These are phyloP conservation scores for Barnettozyma botsteinii DNA, from an alignment of 805 yeast species.

Conservation along the genomic window DNA sequence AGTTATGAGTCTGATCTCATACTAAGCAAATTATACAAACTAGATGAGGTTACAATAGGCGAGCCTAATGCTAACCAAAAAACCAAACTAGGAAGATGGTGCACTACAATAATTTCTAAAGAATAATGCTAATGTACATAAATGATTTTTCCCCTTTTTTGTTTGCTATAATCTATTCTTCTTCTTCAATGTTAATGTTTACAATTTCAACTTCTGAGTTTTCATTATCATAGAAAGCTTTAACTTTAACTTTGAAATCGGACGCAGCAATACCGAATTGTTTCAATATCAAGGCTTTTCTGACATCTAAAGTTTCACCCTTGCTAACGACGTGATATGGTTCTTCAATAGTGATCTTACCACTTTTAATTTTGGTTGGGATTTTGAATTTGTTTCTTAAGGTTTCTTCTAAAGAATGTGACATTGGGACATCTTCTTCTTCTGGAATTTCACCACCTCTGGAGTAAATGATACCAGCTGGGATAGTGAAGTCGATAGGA, in stretches of 20 bases:
- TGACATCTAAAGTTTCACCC: constrained; percentile 80
- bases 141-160: neutral
- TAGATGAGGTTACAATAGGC: neutral
- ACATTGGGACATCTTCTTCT: constrained; percentile 95
- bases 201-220: constrained; percentile 28
- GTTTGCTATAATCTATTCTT: constrained; percentile 7
- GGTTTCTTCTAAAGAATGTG: constrained; percentile 92
- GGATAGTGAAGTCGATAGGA: constrained; percentile 78
- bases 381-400: constrained; percentile 83
- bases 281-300: constrained; percentile 86
- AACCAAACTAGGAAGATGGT: constrained; percentile 1
- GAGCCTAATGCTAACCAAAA: neutral
- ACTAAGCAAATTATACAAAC: constrained; percentile 5
- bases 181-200: constrained; percentile 30
- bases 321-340: constrained; percentile 76
- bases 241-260: constrained; percentile 74
- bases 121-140: constrained; percentile 13
- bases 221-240: constrained; percentile 76
- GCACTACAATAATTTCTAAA: constrained; percentile 4
- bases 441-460: constrained; percentile 88
- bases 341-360: constrained; percentile 72
- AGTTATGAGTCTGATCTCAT: neutral
- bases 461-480: constrained; percentile 87
- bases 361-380: constrained; percentile 86
- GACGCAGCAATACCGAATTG: constrained; percentile 95